phyloP scores from a whole-genome alignment of 2,329 filamentous ascomycete species.

The Trichoderma sp. region DNA sequence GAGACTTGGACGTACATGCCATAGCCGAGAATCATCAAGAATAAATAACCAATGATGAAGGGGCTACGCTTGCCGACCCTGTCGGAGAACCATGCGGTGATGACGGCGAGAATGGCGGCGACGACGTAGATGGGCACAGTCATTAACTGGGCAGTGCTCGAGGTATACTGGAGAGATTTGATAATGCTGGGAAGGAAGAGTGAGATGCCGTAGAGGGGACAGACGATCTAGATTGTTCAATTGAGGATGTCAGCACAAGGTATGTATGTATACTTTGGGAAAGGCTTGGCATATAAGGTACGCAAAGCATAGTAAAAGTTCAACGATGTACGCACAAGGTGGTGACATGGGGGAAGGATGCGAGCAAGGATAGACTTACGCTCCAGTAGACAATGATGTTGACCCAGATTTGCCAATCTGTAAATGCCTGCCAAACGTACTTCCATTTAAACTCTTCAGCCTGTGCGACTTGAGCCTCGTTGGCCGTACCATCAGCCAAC shows the following conservation, averaged over 20 bases:
- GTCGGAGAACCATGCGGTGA: slow-evolving; percentile 60
- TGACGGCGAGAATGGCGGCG: slow-evolving; percentile 62
- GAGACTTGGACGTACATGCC: slow-evolving; percentile 46
- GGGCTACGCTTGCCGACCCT: slow-evolving; percentile 56
- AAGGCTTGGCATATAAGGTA: not conserved
- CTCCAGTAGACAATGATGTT: slow-evolving; percentile 67
- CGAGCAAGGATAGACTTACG: slow-evolving; percentile 46
- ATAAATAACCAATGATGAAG: slow-evolving; percentile 59
- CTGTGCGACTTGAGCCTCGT: slow-evolving; percentile 53
- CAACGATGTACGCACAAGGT: not conserved
- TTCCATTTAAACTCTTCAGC: slow-evolving; percentile 76
- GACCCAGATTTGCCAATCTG: slow-evolving; percentile 78
- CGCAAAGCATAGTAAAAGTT: not conserved
- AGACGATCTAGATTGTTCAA: slow-evolving; percentile 48
- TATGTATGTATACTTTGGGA: not conserved
- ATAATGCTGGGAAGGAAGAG: slow-evolving; percentile 68
- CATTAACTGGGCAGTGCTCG: slow-evolving; percentile 65
- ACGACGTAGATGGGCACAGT: slow-evolving; percentile 64
- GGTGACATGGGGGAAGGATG: not conserved
- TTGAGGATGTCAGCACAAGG: not conserved
- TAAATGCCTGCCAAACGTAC: slow-evolving; percentile 73
- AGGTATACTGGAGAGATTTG: slow-evolving; percentile 59
- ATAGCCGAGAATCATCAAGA: slow-evolving; percentile 60
- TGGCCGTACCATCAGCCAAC: not conserved
- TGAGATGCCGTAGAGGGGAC: slow-evolving; percentile 60